phyloP scores from a whole-genome alignment of 495 filamentous ascomycete genomes.

The Alectoria sarmentosa region DNA sequence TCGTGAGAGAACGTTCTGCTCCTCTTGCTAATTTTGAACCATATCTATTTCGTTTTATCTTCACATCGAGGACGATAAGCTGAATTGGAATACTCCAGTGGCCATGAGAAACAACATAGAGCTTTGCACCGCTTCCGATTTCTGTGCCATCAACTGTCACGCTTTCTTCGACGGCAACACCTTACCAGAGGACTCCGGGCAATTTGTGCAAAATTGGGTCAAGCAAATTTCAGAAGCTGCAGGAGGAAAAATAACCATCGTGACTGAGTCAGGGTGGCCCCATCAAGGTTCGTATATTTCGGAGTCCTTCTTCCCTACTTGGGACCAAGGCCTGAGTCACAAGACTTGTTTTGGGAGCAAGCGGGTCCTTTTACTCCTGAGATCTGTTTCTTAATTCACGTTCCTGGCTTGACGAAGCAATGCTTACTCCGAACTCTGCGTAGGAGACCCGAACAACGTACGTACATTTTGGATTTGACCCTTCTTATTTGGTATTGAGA shows the following conservation, averaged over 20 bases:
- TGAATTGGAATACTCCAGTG: slow-evolving; percentile 18
- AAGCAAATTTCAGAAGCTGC: slow-evolving; percentile 43
- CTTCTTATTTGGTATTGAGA: too few species aligned
- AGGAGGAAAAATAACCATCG: slow-evolving; percentile 50
- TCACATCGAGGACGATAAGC: background rate
- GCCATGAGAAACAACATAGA: slow-evolving; percentile 56
- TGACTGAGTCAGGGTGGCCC: slow-evolving; percentile 60
- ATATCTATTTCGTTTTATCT: background rate
- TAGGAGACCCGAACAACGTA: too few species aligned
- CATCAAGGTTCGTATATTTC: background rate
- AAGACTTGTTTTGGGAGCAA: background rate
- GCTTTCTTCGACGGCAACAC: slow-evolving; percentile 70
- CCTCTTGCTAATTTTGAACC: background rate
- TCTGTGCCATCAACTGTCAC: slow-evolving; percentile 74
- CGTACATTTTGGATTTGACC: too few species aligned
- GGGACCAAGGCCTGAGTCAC: background rate
- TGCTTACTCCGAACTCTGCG: background rate
- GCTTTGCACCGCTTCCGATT: slow-evolving; percentile 68
- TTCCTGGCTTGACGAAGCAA: background rate
- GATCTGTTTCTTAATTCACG: too few species aligned
- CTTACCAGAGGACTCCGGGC: slow-evolving; percentile 50
- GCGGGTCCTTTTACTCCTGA: too few species aligned
- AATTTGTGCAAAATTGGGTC: slow-evolving; percentile 50
- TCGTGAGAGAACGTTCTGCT: background rate
- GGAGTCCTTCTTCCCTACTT: background rate